phyloP scores from a whole-genome alignment of 441 rosid species.

The Jatropha podagrica region DNA sequence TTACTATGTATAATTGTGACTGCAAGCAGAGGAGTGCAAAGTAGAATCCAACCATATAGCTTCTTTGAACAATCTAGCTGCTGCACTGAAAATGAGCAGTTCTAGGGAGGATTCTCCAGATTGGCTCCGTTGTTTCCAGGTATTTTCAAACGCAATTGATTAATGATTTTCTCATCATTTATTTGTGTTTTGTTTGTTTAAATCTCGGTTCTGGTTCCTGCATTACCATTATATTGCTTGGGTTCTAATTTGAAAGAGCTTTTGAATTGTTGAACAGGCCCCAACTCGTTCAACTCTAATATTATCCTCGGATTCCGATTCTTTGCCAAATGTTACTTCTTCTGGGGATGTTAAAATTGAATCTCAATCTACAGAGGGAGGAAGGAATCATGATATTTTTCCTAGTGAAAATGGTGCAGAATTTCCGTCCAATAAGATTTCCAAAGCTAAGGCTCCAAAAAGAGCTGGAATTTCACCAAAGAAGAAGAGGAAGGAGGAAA shows the following conservation, averaged over 20 bases:
- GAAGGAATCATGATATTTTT: constrained; percentile 15
- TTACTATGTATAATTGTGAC: too few relatives aligned
- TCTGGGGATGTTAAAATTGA: constrained; percentile 30
- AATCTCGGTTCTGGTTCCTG: background rate
- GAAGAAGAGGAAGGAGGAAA: constrained; percentile 23
- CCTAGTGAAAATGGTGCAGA: constrained; percentile 24
- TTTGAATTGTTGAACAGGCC: constrained; percentile 40
- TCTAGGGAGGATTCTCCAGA: constrained; percentile 86
- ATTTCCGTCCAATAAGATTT: constrained; percentile 26
- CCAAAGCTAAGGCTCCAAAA: constrained; percentile 30
- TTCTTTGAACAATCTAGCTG: too few relatives aligned
- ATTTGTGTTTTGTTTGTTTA: background rate
- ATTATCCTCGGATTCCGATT: constrained; percentile 59
- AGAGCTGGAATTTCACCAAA: constrained; percentile 29
- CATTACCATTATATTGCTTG: background rate
- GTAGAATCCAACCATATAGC: too few relatives aligned
- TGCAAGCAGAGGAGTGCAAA: too few relatives aligned
- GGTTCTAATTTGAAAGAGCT: background rate
- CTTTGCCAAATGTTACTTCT: constrained; percentile 42
- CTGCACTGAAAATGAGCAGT: constrained; percentile 44
- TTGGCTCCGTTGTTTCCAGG: constrained; percentile 84
- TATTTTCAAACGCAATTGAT: background rate
- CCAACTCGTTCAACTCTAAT: constrained; percentile 45
- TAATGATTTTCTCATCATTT: background rate
- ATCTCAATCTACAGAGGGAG: constrained; percentile 30